Evolutionary conservation across 306 rosid genomes (phyloP).

Genomic region (Cicer judaicum): DNA sequence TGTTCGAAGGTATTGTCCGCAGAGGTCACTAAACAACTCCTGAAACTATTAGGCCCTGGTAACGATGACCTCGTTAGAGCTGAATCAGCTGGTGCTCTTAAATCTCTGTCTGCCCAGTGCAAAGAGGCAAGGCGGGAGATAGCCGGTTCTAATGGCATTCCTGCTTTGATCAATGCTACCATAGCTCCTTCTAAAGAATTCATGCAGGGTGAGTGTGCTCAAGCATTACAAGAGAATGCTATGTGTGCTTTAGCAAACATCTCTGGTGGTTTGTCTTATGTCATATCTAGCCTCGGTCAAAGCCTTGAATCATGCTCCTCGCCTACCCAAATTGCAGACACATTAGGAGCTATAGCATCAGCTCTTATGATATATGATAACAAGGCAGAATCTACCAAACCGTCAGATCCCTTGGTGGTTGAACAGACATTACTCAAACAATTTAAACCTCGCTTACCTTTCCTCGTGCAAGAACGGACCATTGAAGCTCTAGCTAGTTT

Average conservation of each 20-base stretch:
- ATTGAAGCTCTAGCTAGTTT: constrained; percentile 97
- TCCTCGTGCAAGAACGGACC: constrained; percentile 96
- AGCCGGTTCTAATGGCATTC: constrained; percentile 88
- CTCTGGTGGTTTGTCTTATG: constrained; percentile 96
- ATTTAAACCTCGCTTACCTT: constrained; percentile 71
- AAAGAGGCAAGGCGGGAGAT: constrained; percentile 95
- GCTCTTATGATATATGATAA: constrained; percentile 97
- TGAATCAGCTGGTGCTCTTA: constrained; percentile 98
- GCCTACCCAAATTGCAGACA: constrained; percentile 87
- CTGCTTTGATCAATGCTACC: constrained; percentile 94
- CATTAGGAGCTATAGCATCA: constrained; percentile 96
- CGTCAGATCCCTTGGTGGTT: constrained; percentile 77
- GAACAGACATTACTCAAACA: constrained; percentile 88
- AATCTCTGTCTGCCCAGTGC: constrained; percentile 90
- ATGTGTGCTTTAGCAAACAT: constrained; percentile 99
- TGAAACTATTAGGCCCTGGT: constrained; percentile 89
- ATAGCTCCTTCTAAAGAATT: constrained; percentile 99
- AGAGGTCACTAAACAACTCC: constrained; percentile 87
- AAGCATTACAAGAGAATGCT: constrained; percentile 97
- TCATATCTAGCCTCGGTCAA: constrained; percentile 96
- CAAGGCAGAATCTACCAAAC: constrained; percentile 81
- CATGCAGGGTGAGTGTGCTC: constrained; percentile 99
- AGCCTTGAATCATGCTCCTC: constrained; percentile 97
- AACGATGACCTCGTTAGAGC: constrained; percentile 94
- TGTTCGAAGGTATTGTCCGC: constrained; percentile 81